Base-by-base conservation (phyloP, 2,329 filamentous ascomycete species). In the Dactylellina drechsleri region DNA sequence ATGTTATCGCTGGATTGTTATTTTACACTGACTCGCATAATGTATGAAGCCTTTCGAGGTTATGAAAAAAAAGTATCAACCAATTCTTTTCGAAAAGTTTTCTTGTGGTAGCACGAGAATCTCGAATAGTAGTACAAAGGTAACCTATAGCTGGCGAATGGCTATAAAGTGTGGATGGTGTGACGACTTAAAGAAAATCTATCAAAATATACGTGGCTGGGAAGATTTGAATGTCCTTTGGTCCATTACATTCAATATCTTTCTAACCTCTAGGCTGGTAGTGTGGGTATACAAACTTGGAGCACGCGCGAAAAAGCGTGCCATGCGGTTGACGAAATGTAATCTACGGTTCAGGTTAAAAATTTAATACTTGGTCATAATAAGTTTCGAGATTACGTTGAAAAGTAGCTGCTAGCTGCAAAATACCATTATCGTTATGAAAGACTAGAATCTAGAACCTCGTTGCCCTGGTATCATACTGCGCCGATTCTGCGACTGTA, bases 21-120 rank as follows among this genome's bases (percentile, higher is more conserved):
- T 41, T 36, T 36, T 10, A 36, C 20, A 60, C 47, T 60, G 59
- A 65, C 59, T 53, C 45, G 60, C 53, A 65, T 54, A 18, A 59
- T 72, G 60, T 65, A 66, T 18, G 18, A 56, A 45, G 52, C 66
- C 59, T 60, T 61, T 73, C 68, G 68, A 61, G 58, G 54, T 73
- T 73, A 66, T 61, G 41, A 54, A 56, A 57, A 66, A 62, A 41
- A 53, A 54, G 36, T 7, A 3, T 8, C 31, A 10, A 8, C 31
- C 31, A 36, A 36, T 36, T 54, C 52, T 43, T 41, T 52, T 23
- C 50, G 28, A 31, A 31, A 13, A n/a, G 13, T n/a, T 7, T 40
- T 16, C 2, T 15, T 58, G n/a, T 52, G 12, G 62, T 74, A 31
- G 20, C 62, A 74, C 70, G 43, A 58, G 13, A 26, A 53, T 58